A percentile compares a stretch with the other conserved stretches of the same genome.
These are phyloP conservation scores for Phlyctochytrium arcticum DNA, from an alignment of 192 early-diverging fungal genomes.

Conservation along the genomic window DNA sequence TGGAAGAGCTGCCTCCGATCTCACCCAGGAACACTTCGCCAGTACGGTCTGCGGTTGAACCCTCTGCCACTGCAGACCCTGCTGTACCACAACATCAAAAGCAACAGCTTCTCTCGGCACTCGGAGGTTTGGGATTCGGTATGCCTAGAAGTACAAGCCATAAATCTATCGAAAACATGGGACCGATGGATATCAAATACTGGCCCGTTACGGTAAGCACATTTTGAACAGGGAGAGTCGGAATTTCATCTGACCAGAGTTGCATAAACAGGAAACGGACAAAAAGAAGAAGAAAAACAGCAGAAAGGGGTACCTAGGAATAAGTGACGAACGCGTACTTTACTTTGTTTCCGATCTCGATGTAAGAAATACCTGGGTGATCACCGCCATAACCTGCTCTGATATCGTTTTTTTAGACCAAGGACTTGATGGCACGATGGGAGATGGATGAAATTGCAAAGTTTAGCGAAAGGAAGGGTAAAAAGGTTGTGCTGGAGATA, in stretches of 20 bases:
- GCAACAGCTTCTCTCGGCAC: slow-evolving; percentile 33
- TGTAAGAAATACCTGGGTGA: background rate
- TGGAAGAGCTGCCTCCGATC: background rate
- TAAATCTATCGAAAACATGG: slow-evolving; percentile 29
- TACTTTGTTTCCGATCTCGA: slow-evolving; percentile 38
- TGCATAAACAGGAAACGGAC: slow-evolving; percentile 34
- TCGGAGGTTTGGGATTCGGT: slow-evolving; percentile 38
- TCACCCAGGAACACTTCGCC: background rate
- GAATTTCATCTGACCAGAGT: background rate
- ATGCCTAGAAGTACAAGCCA: slow-evolving; percentile 7
- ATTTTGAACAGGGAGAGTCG: slow-evolving; percentile 4
- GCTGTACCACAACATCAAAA: slow-evolving; percentile 40
- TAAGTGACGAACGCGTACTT: slow-evolving; percentile 41
- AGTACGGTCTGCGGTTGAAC: background rate
- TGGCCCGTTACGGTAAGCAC: slow-evolving; percentile 24
- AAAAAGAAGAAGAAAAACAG: slow-evolving; percentile 59
- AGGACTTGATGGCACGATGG: slow-evolving; percentile 39
- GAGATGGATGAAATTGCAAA: slow-evolving; percentile 29
- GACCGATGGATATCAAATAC: slow-evolving; percentile 28
- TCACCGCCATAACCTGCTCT: background rate
- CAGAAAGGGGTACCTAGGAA: slow-evolving; percentile 39
- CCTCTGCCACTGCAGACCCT: slow-evolving; percentile 21
- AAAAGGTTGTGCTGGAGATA: slow-evolving; percentile 46
- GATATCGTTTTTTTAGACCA: background rate
- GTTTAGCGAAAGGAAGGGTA: slow-evolving; percentile 46